Evolutionary conservation across 352 stramenopile species (phyloP).

Genomic region (Blastocystis hominis): DNA sequence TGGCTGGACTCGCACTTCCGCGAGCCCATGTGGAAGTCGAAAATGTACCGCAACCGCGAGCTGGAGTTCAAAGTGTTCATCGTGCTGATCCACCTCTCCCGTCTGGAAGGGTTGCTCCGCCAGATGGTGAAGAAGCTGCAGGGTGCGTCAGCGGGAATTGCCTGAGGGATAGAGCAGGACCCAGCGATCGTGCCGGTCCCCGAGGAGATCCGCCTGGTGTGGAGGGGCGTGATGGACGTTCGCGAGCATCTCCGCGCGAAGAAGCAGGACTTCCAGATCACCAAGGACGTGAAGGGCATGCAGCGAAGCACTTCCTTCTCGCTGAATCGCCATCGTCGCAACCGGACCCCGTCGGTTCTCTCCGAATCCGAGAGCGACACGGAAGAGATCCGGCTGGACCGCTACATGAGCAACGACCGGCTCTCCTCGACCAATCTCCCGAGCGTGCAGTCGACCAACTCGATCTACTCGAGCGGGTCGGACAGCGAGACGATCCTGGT

Average conservation of each 20-base stretch:
- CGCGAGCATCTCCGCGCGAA: slow-evolving; percentile 37
- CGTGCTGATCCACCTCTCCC: slow-evolving; percentile 31
- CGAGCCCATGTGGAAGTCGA: slow-evolving; percentile 41
- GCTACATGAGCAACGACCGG: not conserved
- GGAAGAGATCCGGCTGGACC: slow-evolving; percentile 28
- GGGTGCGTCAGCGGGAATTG: not conserved
- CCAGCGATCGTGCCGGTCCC: slow-evolving; percentile 1
- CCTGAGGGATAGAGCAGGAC: not conserved
- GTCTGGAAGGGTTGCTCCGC: not conserved
- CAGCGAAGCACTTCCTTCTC: slow-evolving; percentile 50
- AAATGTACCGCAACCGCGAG: not conserved
- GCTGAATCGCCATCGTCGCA: not conserved
- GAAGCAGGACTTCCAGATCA: slow-evolving; percentile 55
- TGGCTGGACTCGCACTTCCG: slow-evolving; percentile 42
- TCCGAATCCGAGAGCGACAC: slow-evolving; percentile 30
- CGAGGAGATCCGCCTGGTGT: slow-evolving; percentile 9
- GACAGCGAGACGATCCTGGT: slow-evolving; percentile 14
- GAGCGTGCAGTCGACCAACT: not conserved
- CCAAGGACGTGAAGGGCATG: slow-evolving; percentile 54
- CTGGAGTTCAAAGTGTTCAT: slow-evolving; percentile 51
- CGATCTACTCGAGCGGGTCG: not conserved
- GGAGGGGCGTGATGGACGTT: slow-evolving; percentile 7
- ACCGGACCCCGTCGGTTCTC: not conserved
- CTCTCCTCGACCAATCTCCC: not conserved
- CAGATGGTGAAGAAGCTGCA: slow-evolving; percentile 18